phyloP scores from a whole-genome alignment of 2,329 filamentous ascomycete genomes.

The Colletotrichum coccodes region DNA sequence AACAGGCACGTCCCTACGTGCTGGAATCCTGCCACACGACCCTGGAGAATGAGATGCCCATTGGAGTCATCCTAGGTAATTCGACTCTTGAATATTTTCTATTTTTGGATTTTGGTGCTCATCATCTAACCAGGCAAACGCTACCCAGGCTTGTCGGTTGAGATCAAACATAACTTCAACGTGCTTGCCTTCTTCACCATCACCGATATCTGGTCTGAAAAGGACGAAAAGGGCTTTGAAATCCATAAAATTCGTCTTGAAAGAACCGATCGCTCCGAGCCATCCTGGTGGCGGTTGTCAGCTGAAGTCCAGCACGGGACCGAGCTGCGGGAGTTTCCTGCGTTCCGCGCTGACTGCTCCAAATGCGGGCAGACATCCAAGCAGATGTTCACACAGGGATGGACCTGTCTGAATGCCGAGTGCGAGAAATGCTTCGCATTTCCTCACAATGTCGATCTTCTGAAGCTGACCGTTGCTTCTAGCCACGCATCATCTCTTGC shows the following conservation, averaged over 20 bases:
- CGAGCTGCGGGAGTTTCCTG: slow-evolving; percentile 8
- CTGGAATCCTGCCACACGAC: slow-evolving; percentile 44
- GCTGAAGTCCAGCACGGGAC: slow-evolving; percentile 20
- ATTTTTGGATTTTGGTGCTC: not conserved
- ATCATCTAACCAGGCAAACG: slow-evolving; percentile 57
- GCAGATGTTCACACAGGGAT: slow-evolving; percentile 43
- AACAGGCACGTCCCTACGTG: slow-evolving; percentile 35
- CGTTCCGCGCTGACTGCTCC: slow-evolving; percentile 44
- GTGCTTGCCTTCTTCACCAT: slow-evolving; percentile 77
- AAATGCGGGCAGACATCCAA: slow-evolving; percentile 52
- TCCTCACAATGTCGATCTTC: not conserved
- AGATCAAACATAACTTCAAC: slow-evolving; percentile 68
- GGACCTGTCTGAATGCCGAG: slow-evolving; percentile 42
- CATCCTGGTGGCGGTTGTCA: slow-evolving; percentile 69
- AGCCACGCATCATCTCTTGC: slow-evolving; percentile 12
- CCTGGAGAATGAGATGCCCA: slow-evolving; percentile 55
- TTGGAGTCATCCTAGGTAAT: slow-evolving; percentile 66
- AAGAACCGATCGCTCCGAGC: slow-evolving; percentile 59
- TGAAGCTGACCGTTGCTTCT: slow-evolving; percentile 25
- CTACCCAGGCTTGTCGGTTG: slow-evolving; percentile 57
- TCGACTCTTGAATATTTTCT: not conserved
- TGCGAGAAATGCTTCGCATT: slow-evolving; percentile 31
- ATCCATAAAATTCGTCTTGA: slow-evolving; percentile 71
- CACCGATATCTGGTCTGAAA: slow-evolving; percentile 76
- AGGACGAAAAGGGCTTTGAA: slow-evolving; percentile 44